phyloP scores from a whole-genome alignment of 495 filamentous ascomycete genomes.

The Hypoxylon subgilvum region DNA sequence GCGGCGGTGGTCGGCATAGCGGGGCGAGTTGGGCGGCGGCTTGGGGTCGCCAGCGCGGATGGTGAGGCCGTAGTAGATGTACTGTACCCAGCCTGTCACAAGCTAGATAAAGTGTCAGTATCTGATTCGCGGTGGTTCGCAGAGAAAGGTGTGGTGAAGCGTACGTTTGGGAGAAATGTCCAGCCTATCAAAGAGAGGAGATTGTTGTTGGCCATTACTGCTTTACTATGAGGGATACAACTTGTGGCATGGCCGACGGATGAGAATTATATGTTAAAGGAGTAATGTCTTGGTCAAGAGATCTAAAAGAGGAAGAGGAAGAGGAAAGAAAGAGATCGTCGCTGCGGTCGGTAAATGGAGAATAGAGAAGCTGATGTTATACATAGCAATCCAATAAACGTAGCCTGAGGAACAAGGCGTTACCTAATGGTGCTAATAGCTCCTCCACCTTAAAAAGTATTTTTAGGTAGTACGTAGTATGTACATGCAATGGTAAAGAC shows the following conservation, averaged over 20 bases:
- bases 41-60: slow-evolving; percentile 89
- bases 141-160: slow-evolving; percentile 33
- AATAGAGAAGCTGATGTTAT: not conserved
- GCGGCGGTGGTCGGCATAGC: slow-evolving; percentile 73
- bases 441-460: slow-evolving; percentile 6
- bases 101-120: slow-evolving; percentile 57
- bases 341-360: not conserved
- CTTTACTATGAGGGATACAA: slow-evolving; percentile 17
- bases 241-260: slow-evolving; percentile 38
- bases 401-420: too few species aligned
- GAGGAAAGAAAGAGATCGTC: not conserved
- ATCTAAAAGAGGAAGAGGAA: too few species aligned
- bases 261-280: too few species aligned
- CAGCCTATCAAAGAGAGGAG: slow-evolving; percentile 81
- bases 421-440: slow-evolving; percentile 1
- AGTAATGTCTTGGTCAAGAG: too few species aligned
- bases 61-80: slow-evolving; percentile 83
- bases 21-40: slow-evolving; percentile 73
- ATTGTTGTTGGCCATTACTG: slow-evolving; percentile 38
- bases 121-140: not conserved
- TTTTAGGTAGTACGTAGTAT: slow-evolving; percentile 2
- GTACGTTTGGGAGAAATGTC: slow-evolving; percentile 78
- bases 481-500: not conserved
- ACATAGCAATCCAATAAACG: slow-evolving; percentile 13
- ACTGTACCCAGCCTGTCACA: slow-evolving; percentile 78